Evolutionary conservation across 257 asterid genomes (phyloP), one percentile per base, ranked within the genome.

Genomic region (Craterostigma plantagineum): DNA sequence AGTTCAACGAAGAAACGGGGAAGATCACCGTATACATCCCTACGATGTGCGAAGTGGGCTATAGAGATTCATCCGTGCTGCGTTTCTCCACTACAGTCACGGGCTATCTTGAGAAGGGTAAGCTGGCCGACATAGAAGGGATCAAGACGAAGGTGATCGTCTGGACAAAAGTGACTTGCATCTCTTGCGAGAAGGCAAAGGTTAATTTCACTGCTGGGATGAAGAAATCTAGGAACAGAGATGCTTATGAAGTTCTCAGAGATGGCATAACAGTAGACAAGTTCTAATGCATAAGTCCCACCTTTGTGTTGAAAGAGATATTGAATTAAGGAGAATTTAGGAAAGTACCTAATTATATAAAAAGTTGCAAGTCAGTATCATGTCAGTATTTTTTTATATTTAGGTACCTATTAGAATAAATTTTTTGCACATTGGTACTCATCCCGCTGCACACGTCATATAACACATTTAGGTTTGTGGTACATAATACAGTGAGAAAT

Each of bases 151-250:
- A 73, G 64, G 63, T 66, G 62, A 61, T 73, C 16, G 61, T 73
- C 36, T 73, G 83, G 83, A 63, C 67, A n/a, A 76, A 75, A 44
- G 98, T 87, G 54, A 71, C 79, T 18, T 55, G 87, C 34, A 72
- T 87, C 51, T 52, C 77, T 0, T 64, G 72, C 14, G 98, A 82
- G 43, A 65, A 66, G 46, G 61, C 92, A 4, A 79, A 87, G 54
- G 45, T 87, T 50, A 61, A 54, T 43, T 76, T 87, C 70, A 62
- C 82, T 1, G 93, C 81, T 12, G 98, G 95, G 7, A 58, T 87
- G 72, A 82, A 77, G 66, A 79, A 67, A 62, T 70, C 93, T 33
- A 66, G 98, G 54, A 62, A 59, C 62, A 69, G 92, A 63, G 76
- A 68, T 62, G 90, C 74, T 17, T 87, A 82, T 18, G 95, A 87